Conservation (phyloP, 2,329 filamentous ascomycete genomes). For the Sarocladium brachiariae region DNA sequence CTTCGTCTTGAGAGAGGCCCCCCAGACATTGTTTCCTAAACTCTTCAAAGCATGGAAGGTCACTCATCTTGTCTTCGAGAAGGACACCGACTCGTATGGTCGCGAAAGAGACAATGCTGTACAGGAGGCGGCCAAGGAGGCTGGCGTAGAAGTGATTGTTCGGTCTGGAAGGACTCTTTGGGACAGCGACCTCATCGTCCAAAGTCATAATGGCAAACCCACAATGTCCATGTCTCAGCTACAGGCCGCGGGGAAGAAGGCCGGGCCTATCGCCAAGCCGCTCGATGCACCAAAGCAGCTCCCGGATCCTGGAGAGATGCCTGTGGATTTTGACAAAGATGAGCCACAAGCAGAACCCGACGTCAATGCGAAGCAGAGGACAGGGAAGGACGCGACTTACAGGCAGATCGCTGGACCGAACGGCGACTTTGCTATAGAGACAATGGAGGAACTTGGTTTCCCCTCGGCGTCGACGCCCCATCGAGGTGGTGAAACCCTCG, state of each 20-base stretch:
- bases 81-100: conserved; percentile 69
- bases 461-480: conserved; percentile 58
- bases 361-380: conserved; percentile 51
- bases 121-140: conserved; percentile 49
- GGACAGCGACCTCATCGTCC: conserved; percentile 64
- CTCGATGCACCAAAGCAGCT: conserved; percentile 51
- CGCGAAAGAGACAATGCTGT: conserved; percentile 56
- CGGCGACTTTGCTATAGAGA: conserved; percentile 63
- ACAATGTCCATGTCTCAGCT: conserved; percentile 70
- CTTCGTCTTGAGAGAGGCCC: conserved; percentile 64
- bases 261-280: conserved; percentile 55
- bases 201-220: conserved; percentile 58
- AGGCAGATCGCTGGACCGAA: conserved; percentile 56
- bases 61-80: conserved; percentile 72
- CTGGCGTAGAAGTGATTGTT: conserved; percentile 62
- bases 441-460: conserved; percentile 64
- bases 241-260: conserved; percentile 52
- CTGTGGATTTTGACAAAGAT: conserved; percentile 51
- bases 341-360: conserved; percentile 46
- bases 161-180: conserved; percentile 62
- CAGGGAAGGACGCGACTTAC: conserved; percentile 51
- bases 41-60: conserved; percentile 67
- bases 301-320: conserved; percentile 59
- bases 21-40: conserved; percentile 64
- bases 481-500: conserved; percentile 62